Conservation (phyloP, 495 filamentous ascomycete species). For the Podospora pseudopauciseta region DNA sequence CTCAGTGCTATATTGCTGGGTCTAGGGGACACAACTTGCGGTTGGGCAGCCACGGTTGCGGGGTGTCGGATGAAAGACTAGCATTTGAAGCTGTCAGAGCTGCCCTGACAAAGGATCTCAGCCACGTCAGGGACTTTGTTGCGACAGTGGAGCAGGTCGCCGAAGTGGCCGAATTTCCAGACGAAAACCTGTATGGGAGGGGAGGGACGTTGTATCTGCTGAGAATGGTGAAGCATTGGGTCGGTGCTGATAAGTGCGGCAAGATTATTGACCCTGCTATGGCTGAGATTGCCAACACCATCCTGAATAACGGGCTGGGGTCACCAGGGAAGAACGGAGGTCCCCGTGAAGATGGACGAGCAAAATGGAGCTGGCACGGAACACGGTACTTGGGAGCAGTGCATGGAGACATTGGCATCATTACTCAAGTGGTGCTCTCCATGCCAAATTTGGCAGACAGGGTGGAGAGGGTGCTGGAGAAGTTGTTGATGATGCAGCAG, state of each 20-base stretch:
- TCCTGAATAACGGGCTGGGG: conserved; percentile 35
- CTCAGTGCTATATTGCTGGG: conserved; percentile 44
- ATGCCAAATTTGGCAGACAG: conserved; percentile 28
- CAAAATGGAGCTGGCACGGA: conserved; percentile 55
- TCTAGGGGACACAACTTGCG: conserved; percentile 37
- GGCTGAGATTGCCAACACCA: conserved; percentile 33
- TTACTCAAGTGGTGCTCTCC: conserved; percentile 59
- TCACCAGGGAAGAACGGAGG: too few species aligned
- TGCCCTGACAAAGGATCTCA: conserved; percentile 41
- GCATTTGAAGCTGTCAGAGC: conserved; percentile 51
- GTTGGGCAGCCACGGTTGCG: conserved; percentile 42
- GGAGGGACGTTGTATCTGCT: conserved; percentile 61
- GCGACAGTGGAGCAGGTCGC: conserved; percentile 37
- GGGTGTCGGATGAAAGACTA: conserved; percentile 54
- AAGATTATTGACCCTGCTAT: conserved; percentile 35
- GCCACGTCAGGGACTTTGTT: conserved; percentile 44
- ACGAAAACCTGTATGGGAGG: conserved; percentile 59
- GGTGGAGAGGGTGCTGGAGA: conserved; percentile 42
- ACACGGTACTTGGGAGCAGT: conserved; percentile 58
- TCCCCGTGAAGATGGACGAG: background rate
- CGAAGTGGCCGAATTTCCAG: conserved; percentile 29
- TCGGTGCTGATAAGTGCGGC: conserved; percentile 23
- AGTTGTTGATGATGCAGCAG: conserved; percentile 43
- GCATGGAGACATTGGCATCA: conserved; percentile 59
- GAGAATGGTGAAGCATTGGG: conserved; percentile 38